Base-by-base conservation (phyloP, 2,329 filamentous ascomycete species). In the Fusarium sp. region DNA sequence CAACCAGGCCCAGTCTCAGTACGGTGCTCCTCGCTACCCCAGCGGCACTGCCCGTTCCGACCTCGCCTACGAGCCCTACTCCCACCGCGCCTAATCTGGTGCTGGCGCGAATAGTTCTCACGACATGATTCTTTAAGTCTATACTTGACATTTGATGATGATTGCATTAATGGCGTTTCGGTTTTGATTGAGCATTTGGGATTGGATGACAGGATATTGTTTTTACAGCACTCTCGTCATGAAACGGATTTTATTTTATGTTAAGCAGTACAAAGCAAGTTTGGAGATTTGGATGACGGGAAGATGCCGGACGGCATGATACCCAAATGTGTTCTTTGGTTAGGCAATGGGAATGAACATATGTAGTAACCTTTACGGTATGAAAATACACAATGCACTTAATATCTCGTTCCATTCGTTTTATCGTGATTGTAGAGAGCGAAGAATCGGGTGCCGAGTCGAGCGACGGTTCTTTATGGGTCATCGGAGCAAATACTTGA, bases 41-140 rank as follows among this genome's bases (percentile, higher is more conserved):
- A 74, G 76, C 57, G 79, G 79, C 49, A 80, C 78, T 57, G 79
- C 77, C 48, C 83, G 83, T 54, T 79, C 81, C n/a, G 82, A 86
- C 30, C 75, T 84, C 67, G 87, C 86, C 39, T 90, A 90, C 77
- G 88, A 90, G 83, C 88, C 88, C 35, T 90, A 89, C 78, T 84
- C 84, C 51, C 87, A 89, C 72, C 82, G 83, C 44, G 80, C 81
- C 46, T 89, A 84, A 80, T 45, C 30, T 41, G 56, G 35, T 41
- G 33, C 19, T 37, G 35, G 35, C 17, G 37, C 24, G 44, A 35
- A 54, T 37, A 52, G 57, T 50, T 70, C 57, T 58, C 48, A 54
- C 37, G 44, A 64, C 48, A 62, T 50, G 70, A 71, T 62, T 63
- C 39, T 65, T 50, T 30, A 46, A 52, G 64, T 71, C 35, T 55